phyloP scores from a whole-genome alignment of 495 filamentous ascomycete species.

The Barbatosphaeria neglecta region DNA sequence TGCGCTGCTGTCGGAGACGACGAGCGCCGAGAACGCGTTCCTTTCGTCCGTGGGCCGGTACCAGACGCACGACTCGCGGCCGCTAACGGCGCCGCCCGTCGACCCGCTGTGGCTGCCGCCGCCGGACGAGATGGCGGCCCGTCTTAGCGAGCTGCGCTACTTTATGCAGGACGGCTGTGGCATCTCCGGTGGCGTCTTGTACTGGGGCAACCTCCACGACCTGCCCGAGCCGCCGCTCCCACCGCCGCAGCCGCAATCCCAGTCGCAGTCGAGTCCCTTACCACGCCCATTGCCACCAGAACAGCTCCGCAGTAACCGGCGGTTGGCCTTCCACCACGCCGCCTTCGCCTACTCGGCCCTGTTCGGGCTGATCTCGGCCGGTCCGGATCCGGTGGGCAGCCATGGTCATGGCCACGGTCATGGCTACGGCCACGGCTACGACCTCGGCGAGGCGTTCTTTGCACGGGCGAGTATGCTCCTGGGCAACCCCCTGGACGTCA shows the following conservation, averaged over 20 bases:
- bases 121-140: constrained; percentile 8
- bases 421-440: constrained; percentile 9
- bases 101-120: constrained; percentile 15
- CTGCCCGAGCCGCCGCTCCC: constrained; percentile 3
- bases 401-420: too few species aligned
- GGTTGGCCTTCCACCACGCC: constrained; percentile 17
- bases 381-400: too few species aligned
- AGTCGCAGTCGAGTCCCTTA: not conserved
- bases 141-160: constrained; percentile 13
- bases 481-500: constrained; percentile 23
- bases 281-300: not conserved
- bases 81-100: constrained; percentile 12
- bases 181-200: constrained; percentile 23
- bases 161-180: constrained; percentile 21
- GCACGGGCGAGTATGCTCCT: constrained; percentile 20
- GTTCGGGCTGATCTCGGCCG: constrained; percentile 6
- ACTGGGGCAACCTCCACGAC: constrained; percentile 19
- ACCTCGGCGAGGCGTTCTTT: constrained; percentile 19
- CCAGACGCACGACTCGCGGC: constrained; percentile 28
- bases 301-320: constrained; percentile 2
- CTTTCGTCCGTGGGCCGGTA: constrained; percentile 19
- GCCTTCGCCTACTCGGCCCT: constrained; percentile 17
- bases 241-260: not conserved
- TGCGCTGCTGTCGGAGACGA: not conserved
- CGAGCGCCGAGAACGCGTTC: constrained; percentile 7